Percentiles rank a stretch among this genome's conserved stretches.
Conservation (phyloP, 495 filamentous ascomycete genomes). For the Lentithecium fluviatile region DNA sequence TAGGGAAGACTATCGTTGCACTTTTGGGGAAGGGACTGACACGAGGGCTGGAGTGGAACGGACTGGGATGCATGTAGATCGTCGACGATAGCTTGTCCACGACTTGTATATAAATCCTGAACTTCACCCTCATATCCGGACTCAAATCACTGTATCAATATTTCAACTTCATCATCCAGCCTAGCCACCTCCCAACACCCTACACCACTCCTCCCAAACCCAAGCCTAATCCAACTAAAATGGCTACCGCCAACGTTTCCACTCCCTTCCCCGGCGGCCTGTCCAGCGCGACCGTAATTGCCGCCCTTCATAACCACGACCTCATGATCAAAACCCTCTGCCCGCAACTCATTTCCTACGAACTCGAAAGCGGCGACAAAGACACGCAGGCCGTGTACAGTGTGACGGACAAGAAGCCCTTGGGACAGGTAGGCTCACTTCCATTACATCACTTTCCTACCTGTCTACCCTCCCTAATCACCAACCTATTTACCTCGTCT, state of each 20-base stretch:
- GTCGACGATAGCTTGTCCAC: too few relatives aligned
- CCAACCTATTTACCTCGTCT: too few relatives aligned
- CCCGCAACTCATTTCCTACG: conserved; percentile 29
- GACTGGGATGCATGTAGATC: too few relatives aligned
- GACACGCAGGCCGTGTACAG: conserved; percentile 26
- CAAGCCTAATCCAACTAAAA: conserved; percentile 8
- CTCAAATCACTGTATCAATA: too few relatives aligned
- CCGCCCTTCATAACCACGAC: conserved; percentile 38
- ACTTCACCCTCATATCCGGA: too few relatives aligned
- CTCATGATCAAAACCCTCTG: conserved; percentile 38
- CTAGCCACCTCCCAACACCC: too few relatives aligned
- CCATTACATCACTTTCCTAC: neutral
- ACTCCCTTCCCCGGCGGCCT: conserved; percentile 32
- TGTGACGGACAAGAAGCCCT: conserved; percentile 38
- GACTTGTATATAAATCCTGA: too few relatives aligned
- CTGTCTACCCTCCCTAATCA: neutral
- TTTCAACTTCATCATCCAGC: too few relatives aligned
- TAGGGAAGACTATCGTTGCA: too few relatives aligned
- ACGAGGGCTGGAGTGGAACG: too few relatives aligned
- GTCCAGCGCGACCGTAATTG: conserved; percentile 12
- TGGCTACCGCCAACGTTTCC: conserved; percentile 37
- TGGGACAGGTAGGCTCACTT: conserved; percentile 27
- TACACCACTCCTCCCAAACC: too few relatives aligned
- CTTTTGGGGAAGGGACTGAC: too few relatives aligned
- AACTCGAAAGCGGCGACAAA: conserved; percentile 32